Percentiles rank a stretch among this genome's conserved stretches.
Evolutionary conservation across 1,284 basidiomycete genomes (phyloP).

Genomic region (Hymenochaete sp.): DNA sequence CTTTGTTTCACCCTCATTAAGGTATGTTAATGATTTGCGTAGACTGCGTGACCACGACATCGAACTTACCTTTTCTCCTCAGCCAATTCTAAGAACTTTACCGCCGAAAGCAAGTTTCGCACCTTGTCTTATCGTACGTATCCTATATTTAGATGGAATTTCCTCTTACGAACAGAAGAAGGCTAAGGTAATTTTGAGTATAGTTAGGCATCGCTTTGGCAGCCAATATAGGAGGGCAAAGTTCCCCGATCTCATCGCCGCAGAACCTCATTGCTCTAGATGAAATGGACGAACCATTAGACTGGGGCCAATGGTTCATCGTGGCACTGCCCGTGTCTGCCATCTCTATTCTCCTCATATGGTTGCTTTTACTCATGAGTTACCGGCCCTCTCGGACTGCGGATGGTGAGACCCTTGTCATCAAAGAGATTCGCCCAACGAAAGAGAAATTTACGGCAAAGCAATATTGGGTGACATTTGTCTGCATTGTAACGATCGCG

Average conservation of each 20-base stretch:
- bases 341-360: conserved; percentile 82
- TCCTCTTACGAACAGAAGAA: no score
- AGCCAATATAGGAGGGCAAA: conserved; percentile 97
- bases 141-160: conserved; percentile 49
- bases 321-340: conserved; percentile 88
- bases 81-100: conserved; percentile 92
- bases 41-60: background rate
- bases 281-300: conserved; percentile 80
- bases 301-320: conserved; percentile 92
- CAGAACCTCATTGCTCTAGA: conserved; percentile 94
- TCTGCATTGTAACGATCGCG: conserved; percentile 81
- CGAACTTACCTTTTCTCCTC: conserved; percentile 15
- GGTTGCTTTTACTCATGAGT: conserved; percentile 79
- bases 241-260: conserved; percentile 90
- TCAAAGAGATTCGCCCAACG: conserved; percentile 75
- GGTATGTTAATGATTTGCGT: conserved; percentile 40
- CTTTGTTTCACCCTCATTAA: conserved; percentile 96
- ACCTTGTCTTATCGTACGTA: conserved; percentile 80
- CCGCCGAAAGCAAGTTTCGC: conserved; percentile 84
- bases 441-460: conserved; percentile 73
- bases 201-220: conserved; percentile 96
- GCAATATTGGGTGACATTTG: conserved; percentile 86
- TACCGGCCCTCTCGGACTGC: conserved; percentile 68
- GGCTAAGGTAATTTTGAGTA: no score
- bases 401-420: conserved; percentile 73